Conservation (phyloP, 148 eudicot genomes). For the Diospyros kaki region DNA sequence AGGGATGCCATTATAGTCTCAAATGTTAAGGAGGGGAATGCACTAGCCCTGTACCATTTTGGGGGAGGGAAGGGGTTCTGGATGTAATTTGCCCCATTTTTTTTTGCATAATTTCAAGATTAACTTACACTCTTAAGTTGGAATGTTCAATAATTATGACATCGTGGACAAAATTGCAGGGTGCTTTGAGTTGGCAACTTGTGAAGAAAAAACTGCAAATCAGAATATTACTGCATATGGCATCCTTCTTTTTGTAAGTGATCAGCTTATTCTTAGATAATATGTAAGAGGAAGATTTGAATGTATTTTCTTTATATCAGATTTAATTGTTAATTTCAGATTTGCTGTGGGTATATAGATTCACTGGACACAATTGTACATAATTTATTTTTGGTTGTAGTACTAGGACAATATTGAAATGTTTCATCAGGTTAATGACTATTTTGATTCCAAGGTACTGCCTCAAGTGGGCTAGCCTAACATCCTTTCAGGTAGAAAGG, state of each 20-base stretch:
- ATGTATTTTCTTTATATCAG: neutral
- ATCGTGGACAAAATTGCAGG: conserved; percentile 35
- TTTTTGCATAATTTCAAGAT: neutral
- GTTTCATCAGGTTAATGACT: neutral
- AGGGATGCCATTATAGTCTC: too few relatives aligned
- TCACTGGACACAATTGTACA: neutral
- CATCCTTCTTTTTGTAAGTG: conserved; percentile 71
- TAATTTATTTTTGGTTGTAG: neutral
- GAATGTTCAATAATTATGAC: neutral
- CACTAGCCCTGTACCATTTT: too few relatives aligned
- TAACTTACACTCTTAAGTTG: neutral
- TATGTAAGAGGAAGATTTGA: neutral
- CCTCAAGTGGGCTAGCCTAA: neutral
- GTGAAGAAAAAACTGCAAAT: conserved; percentile 46
- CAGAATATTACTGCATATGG: conserved; percentile 87
- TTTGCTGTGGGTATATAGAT: neutral
- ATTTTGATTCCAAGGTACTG: neutral
- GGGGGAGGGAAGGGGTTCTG: too few relatives aligned
- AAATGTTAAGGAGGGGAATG: too few relatives aligned
- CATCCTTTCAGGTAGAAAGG: neutral
- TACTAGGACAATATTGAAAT: neutral
- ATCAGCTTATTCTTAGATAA: neutral
- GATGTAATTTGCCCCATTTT: neutral
- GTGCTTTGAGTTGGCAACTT: conserved; percentile 66
- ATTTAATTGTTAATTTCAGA: neutral